Percentiles rank a stretch among this genome's conserved stretches.
These are phyloP conservation scores for Fragaria vesca DNA, from an alignment of 306 rosid genomes.

Conservation along the genomic window DNA sequence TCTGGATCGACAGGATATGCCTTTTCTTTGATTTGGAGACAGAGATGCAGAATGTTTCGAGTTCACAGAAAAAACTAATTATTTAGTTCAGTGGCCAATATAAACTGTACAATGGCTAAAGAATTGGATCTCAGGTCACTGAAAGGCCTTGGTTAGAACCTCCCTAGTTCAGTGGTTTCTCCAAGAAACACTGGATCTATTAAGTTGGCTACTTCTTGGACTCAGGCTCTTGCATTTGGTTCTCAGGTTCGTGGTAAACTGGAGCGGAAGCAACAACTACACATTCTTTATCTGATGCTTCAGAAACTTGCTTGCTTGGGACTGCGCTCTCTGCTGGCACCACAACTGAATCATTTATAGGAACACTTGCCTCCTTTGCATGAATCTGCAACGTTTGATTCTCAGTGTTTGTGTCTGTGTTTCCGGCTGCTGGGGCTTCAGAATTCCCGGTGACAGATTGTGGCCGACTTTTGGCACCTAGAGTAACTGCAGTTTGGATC, in stretches of 20 bases:
- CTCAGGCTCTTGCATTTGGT: slow-evolving; percentile 1
- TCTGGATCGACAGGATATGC: too few species aligned
- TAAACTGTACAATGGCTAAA: background rate
- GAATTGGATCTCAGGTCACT: background rate
- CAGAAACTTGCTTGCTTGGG: slow-evolving; percentile 17
- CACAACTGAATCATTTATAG: background rate
- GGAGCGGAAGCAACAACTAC: slow-evolving; percentile 2
- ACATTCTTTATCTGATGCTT: background rate
- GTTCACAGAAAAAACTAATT: background rate
- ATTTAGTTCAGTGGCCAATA: background rate
- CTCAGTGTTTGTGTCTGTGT: slow-evolving; percentile 7
- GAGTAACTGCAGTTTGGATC: slow-evolving; percentile 9
- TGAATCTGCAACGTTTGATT: slow-evolving; percentile 10
- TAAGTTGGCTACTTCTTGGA: slow-evolving; percentile 3
- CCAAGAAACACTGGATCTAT: background rate
- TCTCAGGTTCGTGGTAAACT: slow-evolving; percentile 3
- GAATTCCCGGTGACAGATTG: background rate
- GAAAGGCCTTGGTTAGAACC: background rate
- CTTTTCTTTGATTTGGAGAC: background rate
- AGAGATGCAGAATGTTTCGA: background rate
- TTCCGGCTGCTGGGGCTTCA: background rate
- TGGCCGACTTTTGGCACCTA: slow-evolving; percentile 17
- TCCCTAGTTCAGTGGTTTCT: background rate
- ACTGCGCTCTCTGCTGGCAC: slow-evolving; percentile 17
- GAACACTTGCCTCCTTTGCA: slow-evolving; percentile 4